phyloP scores from a whole-genome alignment of 768 basidiomycete species.

The Rhodocollybia butyracea region DNA sequence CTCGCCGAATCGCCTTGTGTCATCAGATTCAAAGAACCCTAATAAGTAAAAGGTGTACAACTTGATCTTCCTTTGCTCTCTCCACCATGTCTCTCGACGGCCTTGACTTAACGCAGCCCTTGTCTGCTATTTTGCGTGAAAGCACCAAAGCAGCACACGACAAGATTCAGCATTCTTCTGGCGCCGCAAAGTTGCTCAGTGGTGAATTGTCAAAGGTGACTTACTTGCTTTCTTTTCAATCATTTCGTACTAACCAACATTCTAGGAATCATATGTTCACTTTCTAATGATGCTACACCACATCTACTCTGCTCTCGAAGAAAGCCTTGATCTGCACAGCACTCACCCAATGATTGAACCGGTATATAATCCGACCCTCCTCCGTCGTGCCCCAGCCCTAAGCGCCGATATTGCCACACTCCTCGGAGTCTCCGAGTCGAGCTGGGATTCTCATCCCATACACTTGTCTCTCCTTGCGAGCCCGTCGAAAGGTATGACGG shows the following conservation, averaged over 20 bases:
- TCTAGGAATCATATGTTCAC: slow-evolving; percentile 55
- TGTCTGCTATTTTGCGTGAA: slow-evolving; percentile 46
- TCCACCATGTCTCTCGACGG: slow-evolving; percentile 28
- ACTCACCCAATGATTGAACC: slow-evolving; percentile 60
- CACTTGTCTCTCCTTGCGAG: slow-evolving; percentile 41
- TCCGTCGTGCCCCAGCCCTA: slow-evolving; percentile 58
- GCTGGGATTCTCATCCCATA: slow-evolving; percentile 57
- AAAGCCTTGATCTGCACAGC: slow-evolving; percentile 55
- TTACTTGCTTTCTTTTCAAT: background rate
- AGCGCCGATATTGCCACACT: slow-evolving; percentile 67
- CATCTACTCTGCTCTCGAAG: slow-evolving; percentile 68
- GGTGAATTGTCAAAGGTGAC: slow-evolving; percentile 47
- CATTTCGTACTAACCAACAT: background rate
- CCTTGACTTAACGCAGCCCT: slow-evolving; percentile 38
- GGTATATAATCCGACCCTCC: slow-evolving; percentile 67
- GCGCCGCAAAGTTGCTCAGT: slow-evolving; percentile 52
- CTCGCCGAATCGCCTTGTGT: no score
- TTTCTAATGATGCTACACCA: slow-evolving; percentile 80
- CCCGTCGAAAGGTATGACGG: slow-evolving; percentile 45
- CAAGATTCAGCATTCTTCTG: slow-evolving; percentile 51
- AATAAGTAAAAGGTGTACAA: no score
- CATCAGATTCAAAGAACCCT: no score
- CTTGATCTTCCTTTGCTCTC: no score
- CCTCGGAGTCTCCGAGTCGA: slow-evolving; percentile 43
- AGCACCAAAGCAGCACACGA: slow-evolving; percentile 54